A percentile compares a stretch with the other conserved stretches of the same genome.
phyloP scores from a whole-genome alignment of 129 eudicot species.

The Centaurea solstitialis region DNA sequence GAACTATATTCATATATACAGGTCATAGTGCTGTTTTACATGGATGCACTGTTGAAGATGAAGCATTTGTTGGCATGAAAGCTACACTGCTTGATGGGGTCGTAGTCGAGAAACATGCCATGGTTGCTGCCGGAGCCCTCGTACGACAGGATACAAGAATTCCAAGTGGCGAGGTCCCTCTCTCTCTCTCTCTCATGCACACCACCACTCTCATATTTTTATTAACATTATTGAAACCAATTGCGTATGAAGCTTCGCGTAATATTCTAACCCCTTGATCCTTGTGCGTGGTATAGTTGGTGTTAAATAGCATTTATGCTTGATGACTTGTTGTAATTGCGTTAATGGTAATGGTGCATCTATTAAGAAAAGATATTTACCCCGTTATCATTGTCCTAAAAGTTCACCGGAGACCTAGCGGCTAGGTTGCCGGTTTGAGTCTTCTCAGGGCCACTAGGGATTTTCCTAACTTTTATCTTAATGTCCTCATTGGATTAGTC shows the following conservation, averaged over 20 bases:
- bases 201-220: background rate
- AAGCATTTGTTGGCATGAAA: constrained; percentile 73
- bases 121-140: background rate
- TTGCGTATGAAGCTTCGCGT: background rate
- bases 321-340: background rate
- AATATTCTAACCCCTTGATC: background rate
- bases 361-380: background rate
- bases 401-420: too few species aligned
- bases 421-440: too few species aligned
- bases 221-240: background rate
- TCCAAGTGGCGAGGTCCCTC: constrained; percentile 54
- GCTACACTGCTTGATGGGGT: background rate
- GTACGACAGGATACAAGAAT: background rate
- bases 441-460: too few species aligned
- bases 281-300: background rate
- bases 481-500: too few species aligned
- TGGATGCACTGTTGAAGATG: constrained; percentile 74
- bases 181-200: background rate
- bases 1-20: constrained; percentile 22
- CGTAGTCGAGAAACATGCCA: background rate
- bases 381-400: too few species aligned
- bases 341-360: background rate
- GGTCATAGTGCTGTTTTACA: constrained; percentile 80
- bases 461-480: too few species aligned
- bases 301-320: background rate